Conservation (phyloP, 306 rosid species). For the Cotoneaster glaucophyllus region DNA sequence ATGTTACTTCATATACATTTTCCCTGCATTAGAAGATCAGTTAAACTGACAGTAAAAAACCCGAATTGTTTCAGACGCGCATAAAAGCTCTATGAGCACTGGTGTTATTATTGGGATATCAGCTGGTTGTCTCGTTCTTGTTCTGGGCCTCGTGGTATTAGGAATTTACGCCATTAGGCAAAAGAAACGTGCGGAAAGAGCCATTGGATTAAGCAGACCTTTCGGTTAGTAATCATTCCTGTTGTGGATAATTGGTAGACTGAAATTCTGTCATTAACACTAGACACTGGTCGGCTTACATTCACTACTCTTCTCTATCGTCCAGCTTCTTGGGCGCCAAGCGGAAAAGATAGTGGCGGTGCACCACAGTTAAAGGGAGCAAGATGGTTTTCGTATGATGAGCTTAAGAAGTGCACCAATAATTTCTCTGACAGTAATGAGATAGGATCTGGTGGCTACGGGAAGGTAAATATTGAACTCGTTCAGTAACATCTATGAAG, state of each 20-base stretch:
- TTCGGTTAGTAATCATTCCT: slow-evolving; percentile 49
- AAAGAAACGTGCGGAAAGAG: slow-evolving; percentile 92
- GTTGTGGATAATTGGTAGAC: slow-evolving; percentile 1
- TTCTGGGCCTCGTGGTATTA: slow-evolving; percentile 58
- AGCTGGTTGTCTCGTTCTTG: slow-evolving; percentile 45
- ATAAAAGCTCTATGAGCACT: slow-evolving; percentile 37
- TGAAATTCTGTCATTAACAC: slow-evolving; percentile 8
- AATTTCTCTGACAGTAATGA: slow-evolving; percentile 65
- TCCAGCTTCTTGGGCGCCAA: slow-evolving; percentile 92
- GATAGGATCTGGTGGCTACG: slow-evolving; percentile 89
- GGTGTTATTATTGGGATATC: slow-evolving; percentile 51
- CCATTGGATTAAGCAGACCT: slow-evolving; percentile 77
- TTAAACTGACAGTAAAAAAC: slow-evolving; percentile 17
- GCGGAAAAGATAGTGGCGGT: slow-evolving; percentile 85
- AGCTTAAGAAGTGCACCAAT: slow-evolving; percentile 68
- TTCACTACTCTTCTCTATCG: slow-evolving; percentile 7
- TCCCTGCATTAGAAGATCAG: not conserved
- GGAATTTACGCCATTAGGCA: slow-evolving; percentile 66
- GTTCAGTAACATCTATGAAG: not conserved
- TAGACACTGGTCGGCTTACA: slow-evolving; percentile 5
- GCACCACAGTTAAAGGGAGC: slow-evolving; percentile 98
- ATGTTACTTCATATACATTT: not conserved
- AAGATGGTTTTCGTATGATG: slow-evolving; percentile 94
- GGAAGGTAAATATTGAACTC: slow-evolving; percentile 56
- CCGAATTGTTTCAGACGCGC: slow-evolving; percentile 31